A percentile compares a stretch with the other conserved stretches of the same genome.
These are phyloP conservation scores for Aspergillus leporis DNA, from an alignment of 495 filamentous ascomycete genomes.

Conservation along the genomic window DNA sequence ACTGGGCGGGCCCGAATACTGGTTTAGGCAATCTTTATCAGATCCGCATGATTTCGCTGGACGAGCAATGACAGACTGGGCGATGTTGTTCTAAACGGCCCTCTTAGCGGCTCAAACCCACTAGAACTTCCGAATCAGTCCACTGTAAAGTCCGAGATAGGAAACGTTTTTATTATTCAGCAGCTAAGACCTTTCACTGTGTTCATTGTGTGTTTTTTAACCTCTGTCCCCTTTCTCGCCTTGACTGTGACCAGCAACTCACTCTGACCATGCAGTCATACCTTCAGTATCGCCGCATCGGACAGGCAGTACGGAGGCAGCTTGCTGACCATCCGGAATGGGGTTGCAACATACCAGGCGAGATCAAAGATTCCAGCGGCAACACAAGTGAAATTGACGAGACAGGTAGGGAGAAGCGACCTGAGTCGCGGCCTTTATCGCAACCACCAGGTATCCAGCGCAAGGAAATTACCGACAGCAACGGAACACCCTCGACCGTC, in stretches of 20 bases:
- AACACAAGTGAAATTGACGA: conserved; percentile 1
- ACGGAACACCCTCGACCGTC: background rate
- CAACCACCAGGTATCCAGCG: conserved; percentile 10
- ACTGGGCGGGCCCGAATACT: background rate
- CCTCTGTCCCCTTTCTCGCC: background rate
- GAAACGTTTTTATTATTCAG: background rate
- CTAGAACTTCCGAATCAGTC: background rate
- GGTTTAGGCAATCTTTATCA: background rate
- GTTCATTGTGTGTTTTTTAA: too few relatives aligned
- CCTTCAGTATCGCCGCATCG: conserved; percentile 18
- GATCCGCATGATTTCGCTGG: too few relatives aligned
- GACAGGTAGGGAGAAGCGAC: background rate
- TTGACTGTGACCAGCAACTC: background rate
- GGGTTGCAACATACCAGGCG: background rate
- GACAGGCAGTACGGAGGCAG: conserved; percentile 15
- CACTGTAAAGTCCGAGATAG: background rate
- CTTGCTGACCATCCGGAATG: conserved; percentile 11
- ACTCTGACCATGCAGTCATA: conserved; percentile 17
- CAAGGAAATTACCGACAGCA: conserved; percentile 5
- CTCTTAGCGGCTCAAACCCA: too few relatives aligned
- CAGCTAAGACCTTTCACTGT: background rate
- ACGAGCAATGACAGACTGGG: too few relatives aligned
- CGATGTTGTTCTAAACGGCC: too few relatives aligned
- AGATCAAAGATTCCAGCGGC: background rate
- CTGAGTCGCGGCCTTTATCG: background rate